Percentiles rank a stretch among this genome's conserved stretches.
Conservation (phyloP, 2,329 filamentous ascomycete species). For the Monosporascus sp. region DNA sequence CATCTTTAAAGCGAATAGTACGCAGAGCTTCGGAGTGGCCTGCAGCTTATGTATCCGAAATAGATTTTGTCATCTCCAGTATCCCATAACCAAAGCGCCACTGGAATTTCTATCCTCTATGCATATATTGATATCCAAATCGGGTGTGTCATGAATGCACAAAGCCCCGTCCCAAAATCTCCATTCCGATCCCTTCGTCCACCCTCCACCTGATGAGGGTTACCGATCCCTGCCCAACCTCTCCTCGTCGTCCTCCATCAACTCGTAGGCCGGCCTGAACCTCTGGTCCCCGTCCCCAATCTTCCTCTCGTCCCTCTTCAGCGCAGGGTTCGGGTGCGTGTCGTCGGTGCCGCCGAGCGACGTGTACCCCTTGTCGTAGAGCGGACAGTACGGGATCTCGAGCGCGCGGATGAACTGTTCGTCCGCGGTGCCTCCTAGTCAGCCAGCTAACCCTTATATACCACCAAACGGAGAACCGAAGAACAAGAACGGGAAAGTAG, state of each 20-base stretch:
- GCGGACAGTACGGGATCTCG: conserved; percentile 73
- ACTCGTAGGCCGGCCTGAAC: conserved; percentile 71
- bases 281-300: conserved; percentile 20
- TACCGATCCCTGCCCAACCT: conserved; percentile 66
- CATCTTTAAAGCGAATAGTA: no score
- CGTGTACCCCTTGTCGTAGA: conserved; percentile 88
- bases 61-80: no score
- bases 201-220: not conserved
- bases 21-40: no score
- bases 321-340: conserved; percentile 80
- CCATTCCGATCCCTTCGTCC: no score
- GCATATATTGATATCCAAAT: no score
- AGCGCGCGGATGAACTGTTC: conserved; percentile 72
- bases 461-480: not conserved
- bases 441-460: no score
- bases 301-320: conserved; percentile 35
- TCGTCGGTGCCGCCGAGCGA: conserved; percentile 86
- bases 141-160: no score
- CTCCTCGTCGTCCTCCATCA: conserved; percentile 72
- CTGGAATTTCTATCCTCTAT: no score
- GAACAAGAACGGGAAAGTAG: not conserved
- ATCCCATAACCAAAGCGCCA: no score
- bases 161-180: no score
- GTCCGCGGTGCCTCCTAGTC: no score
- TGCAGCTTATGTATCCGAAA: no score